phyloP scores from a whole-genome alignment of 352 stramenopile genomes.

The Phytophthora pinifolia region DNA sequence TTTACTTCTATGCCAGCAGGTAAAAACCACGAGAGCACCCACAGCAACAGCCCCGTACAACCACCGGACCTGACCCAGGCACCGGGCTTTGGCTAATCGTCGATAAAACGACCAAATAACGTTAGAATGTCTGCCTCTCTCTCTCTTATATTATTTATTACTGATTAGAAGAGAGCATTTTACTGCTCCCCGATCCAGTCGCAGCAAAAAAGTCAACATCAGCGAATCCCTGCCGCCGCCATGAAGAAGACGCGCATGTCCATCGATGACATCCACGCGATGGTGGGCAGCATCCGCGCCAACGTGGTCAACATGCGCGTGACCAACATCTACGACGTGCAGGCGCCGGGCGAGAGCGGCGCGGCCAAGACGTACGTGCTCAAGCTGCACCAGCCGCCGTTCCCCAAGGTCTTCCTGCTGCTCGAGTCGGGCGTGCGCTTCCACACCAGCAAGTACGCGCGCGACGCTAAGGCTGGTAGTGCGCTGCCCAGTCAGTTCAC shows the following conservation, averaged over 20 bases:
- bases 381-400: conserved; percentile 90
- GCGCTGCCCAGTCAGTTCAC: conserved; percentile 94
- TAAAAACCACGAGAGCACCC: too few species aligned
- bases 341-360: conserved; percentile 75
- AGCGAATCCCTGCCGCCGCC: conserved; percentile 1
- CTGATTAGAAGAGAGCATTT: too few species aligned
- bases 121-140: too few species aligned
- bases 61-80: too few species aligned
- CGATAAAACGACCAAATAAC: too few species aligned
- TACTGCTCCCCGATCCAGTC: conserved; percentile 3
- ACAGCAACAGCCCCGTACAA: too few species aligned
- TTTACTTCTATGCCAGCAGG: too few species aligned
- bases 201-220: neutral
- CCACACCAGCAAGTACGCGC: conserved; percentile 93
- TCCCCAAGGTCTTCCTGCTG: conserved; percentile 93
- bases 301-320: conserved; percentile 92
- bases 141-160: too few species aligned
- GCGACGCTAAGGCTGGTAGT: conserved; percentile 52
- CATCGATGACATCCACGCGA: conserved; percentile 87
- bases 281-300: conserved; percentile 83
- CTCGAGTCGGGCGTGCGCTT: conserved; percentile 97
- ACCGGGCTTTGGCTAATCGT: too few species aligned
- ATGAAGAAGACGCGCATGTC: conserved; percentile 90
- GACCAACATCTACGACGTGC: conserved; percentile 97
- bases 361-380: conserved; percentile 93